Evolutionary conservation across 108 stramenopile species (phyloP).

Genomic region (Thalassiosira profunda): DNA sequence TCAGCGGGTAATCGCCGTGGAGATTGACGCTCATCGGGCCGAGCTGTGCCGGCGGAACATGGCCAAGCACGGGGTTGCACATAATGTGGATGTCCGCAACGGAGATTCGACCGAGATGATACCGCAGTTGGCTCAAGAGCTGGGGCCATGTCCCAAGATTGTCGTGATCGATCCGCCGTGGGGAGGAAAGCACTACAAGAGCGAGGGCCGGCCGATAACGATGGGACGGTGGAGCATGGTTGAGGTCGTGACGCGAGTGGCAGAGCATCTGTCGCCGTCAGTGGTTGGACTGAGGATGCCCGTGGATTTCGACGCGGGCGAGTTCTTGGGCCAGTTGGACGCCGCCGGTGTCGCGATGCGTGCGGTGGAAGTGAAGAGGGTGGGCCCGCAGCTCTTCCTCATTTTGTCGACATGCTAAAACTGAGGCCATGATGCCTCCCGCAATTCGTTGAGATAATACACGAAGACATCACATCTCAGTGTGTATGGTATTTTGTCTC

Average conservation of each 20-base stretch:
- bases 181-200: constrained; percentile 56
- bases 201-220: constrained; percentile 11
- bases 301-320: constrained; percentile 11
- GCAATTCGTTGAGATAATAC: no score
- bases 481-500: no score
- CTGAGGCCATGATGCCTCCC: no score
- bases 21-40: constrained; percentile 51
- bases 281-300: constrained; percentile 51
- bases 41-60: constrained; percentile 47
- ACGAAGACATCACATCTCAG: no score
- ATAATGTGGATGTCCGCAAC: constrained; percentile 29
- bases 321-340: constrained; percentile 9
- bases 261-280: constrained; percentile 6
- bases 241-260: constrained; percentile 30
- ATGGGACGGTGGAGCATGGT: constrained; percentile 41
- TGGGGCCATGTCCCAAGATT: neutral
- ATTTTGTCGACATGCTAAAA: no score
- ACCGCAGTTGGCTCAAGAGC: constrained; percentile 14
- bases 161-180: constrained; percentile 59
- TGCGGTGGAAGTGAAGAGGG: constrained; percentile 17
- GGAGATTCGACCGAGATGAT: constrained; percentile 43
- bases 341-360: constrained; percentile 11
- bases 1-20: constrained; percentile 33
- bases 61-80: constrained; percentile 23
- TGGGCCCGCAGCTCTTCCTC: constrained; percentile 49